Conservation (phyloP, 805 yeast genomes). For the Diddensiella transvaalensis region DNA sequence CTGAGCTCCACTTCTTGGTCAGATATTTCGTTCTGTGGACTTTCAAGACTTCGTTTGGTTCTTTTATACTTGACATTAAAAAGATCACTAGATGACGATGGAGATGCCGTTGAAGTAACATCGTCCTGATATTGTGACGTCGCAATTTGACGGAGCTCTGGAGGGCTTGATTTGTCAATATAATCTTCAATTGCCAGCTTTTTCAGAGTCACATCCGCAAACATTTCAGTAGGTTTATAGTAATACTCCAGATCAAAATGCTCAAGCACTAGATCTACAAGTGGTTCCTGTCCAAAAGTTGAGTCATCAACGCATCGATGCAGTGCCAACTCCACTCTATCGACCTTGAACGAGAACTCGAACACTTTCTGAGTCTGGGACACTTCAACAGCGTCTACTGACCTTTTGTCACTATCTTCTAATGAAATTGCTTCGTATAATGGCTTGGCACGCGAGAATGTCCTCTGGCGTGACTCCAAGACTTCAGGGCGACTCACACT, state of each 20-base stretch:
- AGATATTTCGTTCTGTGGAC: slow-evolving; percentile 31
- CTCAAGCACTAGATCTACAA: slow-evolving; percentile 72
- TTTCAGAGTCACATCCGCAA: slow-evolving; percentile 57
- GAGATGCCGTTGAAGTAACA: slow-evolving; percentile 24
- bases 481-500: neutral
- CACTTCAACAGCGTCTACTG: neutral
- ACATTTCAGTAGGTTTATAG: slow-evolving; percentile 59
- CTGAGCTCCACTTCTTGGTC: slow-evolving; percentile 73
- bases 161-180: slow-evolving; percentile 57
- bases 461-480: slow-evolving; percentile 6
- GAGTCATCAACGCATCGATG: slow-evolving; percentile 63
- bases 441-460: slow-evolving; percentile 2
- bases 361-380: slow-evolving; percentile 52
- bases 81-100: slow-evolving; percentile 39
- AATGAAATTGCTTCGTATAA: slow-evolving; percentile 6
- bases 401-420: slow-evolving; percentile 4
- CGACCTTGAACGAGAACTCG: slow-evolving; percentile 71
- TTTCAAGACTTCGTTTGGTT: slow-evolving; percentile 57
- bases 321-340: slow-evolving; percentile 55
- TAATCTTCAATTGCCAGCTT: slow-evolving; percentile 73
- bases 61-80: slow-evolving; percentile 59
- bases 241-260: slow-evolving; percentile 56
- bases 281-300: slow-evolving; percentile 57
- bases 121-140: slow-evolving; percentile 45
- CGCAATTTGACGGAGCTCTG: slow-evolving; percentile 63